These are phyloP conservation scores for Neurospora sp. DNA, from an alignment of 2,329 filamentous ascomycete species.

Conservation along the genomic window DNA sequence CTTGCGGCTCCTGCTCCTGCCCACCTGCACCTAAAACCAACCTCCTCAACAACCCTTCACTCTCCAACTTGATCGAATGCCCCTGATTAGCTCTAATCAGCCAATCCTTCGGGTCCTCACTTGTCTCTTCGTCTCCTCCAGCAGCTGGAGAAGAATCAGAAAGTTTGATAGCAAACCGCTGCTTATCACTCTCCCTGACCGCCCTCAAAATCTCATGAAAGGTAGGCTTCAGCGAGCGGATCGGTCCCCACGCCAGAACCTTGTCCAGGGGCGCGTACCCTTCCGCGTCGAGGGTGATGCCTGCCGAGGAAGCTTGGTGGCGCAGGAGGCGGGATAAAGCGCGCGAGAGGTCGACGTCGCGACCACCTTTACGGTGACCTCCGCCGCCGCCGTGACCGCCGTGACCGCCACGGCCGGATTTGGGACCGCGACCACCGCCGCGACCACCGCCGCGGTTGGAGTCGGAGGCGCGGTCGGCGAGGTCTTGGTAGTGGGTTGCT, in stretches of 20 bases:
- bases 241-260: slow-evolving; percentile 45
- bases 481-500: neutral
- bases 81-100: slow-evolving; percentile 94
- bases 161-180: slow-evolving; percentile 70
- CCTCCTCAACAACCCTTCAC: slow-evolving; percentile 59
- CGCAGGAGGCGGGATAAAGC: slow-evolving; percentile 44
- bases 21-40: slow-evolving; percentile 42
- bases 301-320: slow-evolving; percentile 47
- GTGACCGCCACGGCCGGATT: slow-evolving; percentile 19
- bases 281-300: slow-evolving; percentile 46
- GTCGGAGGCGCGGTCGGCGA: slow-evolving; percentile 3
- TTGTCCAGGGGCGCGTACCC: slow-evolving; percentile 48
- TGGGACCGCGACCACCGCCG: slow-evolving; percentile 16
- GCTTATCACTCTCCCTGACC: slow-evolving; percentile 74
- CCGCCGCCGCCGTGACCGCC: slow-evolving; percentile 16
- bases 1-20: slow-evolving; percentile 26
- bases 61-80: slow-evolving; percentile 70
- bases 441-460: slow-evolving; percentile 16
- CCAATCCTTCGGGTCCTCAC: slow-evolving; percentile 52
- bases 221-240: slow-evolving; percentile 63
- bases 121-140: neutral
- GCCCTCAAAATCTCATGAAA: slow-evolving; percentile 61
- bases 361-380: slow-evolving; percentile 23
- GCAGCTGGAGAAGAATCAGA: too few relatives aligned
- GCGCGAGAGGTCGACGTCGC: slow-evolving; percentile 41